Base-by-base conservation (phyloP, 441 rosid genomes). In the Geranium incanum region DNA sequence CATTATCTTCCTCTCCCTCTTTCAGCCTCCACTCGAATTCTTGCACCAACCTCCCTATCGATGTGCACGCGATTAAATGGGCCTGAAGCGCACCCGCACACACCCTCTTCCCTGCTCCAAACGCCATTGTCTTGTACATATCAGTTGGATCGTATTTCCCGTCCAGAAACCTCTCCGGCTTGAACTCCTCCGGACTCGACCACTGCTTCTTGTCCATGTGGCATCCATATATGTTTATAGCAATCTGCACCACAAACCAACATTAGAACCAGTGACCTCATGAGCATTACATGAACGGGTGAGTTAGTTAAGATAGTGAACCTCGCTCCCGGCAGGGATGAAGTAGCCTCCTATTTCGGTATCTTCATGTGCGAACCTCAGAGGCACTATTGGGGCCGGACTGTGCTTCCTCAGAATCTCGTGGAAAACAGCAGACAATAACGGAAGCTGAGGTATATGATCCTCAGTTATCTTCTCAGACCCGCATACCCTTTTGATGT, bases 31-130 rank as follows among this genome's bases (percentile, higher is more conserved):
- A 88, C 71, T 86, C 84, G 12, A 86, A 87, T 75, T 89, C 96
- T 79, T 91, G 95, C 13, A 86, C 87, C 60, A 87, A 77, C 70
- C 92, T 86, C 36, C 92, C 96, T n/a, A 93, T 85, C 0, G 88
- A 77, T 4, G 83, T 66, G 63, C 90, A 84, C 28, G 80, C 85
- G 68, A 90, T 75, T 43, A 86, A 64, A 71, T 76, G 78, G 1
- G 97, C 97, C 78, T 86, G 89, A 36, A 87, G 91, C 16, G 95
- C 80, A 48, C 99, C 97, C 2, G 97, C 91, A 23, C 99, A 92
- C 3, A 70, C 81, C 78, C 92, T 85, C 76, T 84, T 90, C 50
- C 97, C 97, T 0, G 89, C 86, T 68, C 97, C 99, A 36, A 94
- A 92, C 0, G 97, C 95, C 97, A 94, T 87, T 6, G 91, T 94